phyloP scores from a whole-genome alignment of 2,329 filamentous ascomycete genomes.

The Phaeoacremonium minimum region DNA sequence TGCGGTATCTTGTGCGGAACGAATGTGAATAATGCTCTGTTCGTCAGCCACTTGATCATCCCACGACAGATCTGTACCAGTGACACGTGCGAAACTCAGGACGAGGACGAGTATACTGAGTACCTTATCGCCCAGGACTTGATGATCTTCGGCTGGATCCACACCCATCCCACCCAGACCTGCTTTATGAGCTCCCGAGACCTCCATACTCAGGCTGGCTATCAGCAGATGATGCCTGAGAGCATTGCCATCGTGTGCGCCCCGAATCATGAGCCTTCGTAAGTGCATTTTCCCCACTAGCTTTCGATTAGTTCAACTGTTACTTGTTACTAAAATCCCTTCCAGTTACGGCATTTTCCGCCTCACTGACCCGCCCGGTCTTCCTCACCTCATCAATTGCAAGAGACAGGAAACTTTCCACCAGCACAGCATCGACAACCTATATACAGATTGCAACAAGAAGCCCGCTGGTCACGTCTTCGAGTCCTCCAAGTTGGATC shows the following conservation, averaged over 20 bases:
- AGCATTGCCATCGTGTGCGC: constrained; percentile 96
- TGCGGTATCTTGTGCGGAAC: constrained; percentile 93
- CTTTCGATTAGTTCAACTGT: no score
- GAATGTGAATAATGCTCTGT: constrained; percentile 86
- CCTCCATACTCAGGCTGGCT: constrained; percentile 87
- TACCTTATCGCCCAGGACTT: constrained; percentile 83
- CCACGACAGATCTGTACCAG: constrained; percentile 86
- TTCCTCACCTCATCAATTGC: constrained; percentile 80
- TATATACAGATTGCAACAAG: constrained; percentile 74
- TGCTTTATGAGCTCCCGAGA: constrained; percentile 98
- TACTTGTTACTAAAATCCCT: background rate
- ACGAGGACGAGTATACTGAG: constrained; percentile 80
- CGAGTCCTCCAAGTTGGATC: constrained; percentile 62
- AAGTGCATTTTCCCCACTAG: constrained; percentile 27
- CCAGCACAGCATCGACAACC: constrained; percentile 60
- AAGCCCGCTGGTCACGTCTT: constrained; percentile 66
- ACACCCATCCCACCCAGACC: constrained; percentile 93
- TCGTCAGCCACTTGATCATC: constrained; percentile 83
- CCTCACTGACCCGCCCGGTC: constrained; percentile 85
- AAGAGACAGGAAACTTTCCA: constrained; percentile 79
- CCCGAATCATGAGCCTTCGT: constrained; percentile 73
- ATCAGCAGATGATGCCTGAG: constrained; percentile 95
- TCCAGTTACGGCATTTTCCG: constrained; percentile 84
- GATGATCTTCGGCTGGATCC: constrained; percentile 92
- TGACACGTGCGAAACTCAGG: constrained; percentile 92